Evolutionary conservation across 345 rosid species (phyloP).

Genomic region (Eucalyptus camaldulensis): DNA sequence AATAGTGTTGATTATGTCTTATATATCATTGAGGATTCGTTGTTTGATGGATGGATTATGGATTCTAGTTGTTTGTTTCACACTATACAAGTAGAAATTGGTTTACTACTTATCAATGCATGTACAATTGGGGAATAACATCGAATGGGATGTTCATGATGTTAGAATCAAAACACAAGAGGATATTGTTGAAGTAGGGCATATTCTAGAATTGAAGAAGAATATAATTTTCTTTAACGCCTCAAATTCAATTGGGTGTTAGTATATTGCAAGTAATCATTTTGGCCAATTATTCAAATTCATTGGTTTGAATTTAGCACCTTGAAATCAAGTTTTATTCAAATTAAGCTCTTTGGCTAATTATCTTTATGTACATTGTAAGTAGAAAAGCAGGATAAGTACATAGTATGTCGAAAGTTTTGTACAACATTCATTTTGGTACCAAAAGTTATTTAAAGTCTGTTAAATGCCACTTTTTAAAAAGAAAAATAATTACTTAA

Average conservation of each 20-base stretch:
- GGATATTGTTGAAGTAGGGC: too few relatives aligned
- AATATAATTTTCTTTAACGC: background rate
- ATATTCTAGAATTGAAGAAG: background rate
- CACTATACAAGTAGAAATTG: background rate
- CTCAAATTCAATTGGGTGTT: accelerated
- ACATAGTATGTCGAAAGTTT: too few relatives aligned
- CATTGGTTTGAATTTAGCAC: too few relatives aligned
- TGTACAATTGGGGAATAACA: background rate
- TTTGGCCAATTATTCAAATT: too few relatives aligned
- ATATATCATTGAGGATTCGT: background rate
- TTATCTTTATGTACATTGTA: background rate
- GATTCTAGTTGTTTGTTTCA: background rate
- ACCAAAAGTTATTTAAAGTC: too few relatives aligned
- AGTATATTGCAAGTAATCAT: background rate
- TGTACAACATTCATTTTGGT: accelerated
- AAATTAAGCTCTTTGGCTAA: background rate
- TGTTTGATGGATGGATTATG: background rate
- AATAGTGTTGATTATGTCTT: too few relatives aligned
- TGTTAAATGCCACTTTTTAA: too few relatives aligned
- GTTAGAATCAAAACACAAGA: too few relatives aligned
- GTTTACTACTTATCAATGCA: background rate
- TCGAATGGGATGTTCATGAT: background rate
- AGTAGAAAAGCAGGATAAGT: background rate
- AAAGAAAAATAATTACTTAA: too few relatives aligned
- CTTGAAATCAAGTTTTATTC: background rate